Evolutionary conservation across 257 asterid genomes (phyloP).

Genomic region (Penstemon eatonii): DNA sequence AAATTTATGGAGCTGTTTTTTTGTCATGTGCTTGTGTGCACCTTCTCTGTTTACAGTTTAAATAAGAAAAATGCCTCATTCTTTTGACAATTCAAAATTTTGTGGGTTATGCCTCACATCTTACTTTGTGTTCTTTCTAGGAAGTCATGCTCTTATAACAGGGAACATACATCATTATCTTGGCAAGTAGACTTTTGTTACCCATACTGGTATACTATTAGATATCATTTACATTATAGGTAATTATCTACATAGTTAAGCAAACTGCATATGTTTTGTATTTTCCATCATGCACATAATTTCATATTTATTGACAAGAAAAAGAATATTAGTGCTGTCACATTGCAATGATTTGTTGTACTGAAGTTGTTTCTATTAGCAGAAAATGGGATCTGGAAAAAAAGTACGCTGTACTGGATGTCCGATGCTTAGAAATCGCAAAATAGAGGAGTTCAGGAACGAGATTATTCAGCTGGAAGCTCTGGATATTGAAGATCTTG

Average conservation of each 20-base stretch:
- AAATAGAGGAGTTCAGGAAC: slow-evolving; percentile 58
- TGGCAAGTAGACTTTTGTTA: background rate
- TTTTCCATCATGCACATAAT: background rate
- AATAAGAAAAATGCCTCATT: background rate
- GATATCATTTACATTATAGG: too few species aligned
- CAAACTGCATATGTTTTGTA: background rate
- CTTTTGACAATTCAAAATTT: slow-evolving; percentile 16
- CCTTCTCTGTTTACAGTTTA: background rate
- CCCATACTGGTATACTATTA: background rate
- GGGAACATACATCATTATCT: slow-evolving; percentile 15
- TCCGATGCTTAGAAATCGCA: slow-evolving; percentile 71
- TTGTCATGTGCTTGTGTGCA: slow-evolving; percentile 8
- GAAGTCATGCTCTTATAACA: background rate
- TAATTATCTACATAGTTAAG: too few species aligned
- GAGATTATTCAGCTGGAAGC: slow-evolving; percentile 66
- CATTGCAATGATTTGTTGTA: slow-evolving; percentile 17
- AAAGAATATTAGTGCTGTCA: slow-evolving; percentile 2
- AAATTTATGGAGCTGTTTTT: background rate
- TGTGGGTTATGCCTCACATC: background rate
- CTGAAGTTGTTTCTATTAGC: slow-evolving; percentile 41
- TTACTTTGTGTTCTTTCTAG: background rate
- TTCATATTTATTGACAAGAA: background rate
- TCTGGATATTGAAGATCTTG: slow-evolving; percentile 93
- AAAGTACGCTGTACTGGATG: slow-evolving; percentile 64
- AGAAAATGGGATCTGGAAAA: slow-evolving; percentile 66